phyloP scores from a whole-genome alignment of 1,139 yeast genomes.

The Hyphopichia fennica region DNA sequence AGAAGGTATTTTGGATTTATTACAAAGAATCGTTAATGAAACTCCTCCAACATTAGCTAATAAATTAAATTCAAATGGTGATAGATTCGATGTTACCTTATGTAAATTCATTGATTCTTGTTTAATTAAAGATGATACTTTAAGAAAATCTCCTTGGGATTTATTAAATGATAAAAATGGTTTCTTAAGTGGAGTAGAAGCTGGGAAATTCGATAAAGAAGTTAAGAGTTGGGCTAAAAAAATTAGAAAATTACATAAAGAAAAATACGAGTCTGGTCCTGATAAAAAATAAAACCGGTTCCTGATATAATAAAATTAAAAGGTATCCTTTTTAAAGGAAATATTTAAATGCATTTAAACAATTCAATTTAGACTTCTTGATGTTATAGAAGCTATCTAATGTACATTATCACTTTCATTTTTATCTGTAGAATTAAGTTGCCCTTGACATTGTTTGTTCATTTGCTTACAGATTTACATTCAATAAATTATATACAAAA shows the following conservation, averaged over 20 bases:
- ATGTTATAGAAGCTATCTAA: too few relatives aligned
- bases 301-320: too few relatives aligned
- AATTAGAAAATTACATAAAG: constrained; percentile 34
- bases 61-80: constrained; percentile 24
- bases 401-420: too few relatives aligned
- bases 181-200: constrained; percentile 45
- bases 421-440: too few relatives aligned
- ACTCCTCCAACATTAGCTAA: constrained; percentile 69
- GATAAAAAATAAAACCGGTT: neutral
- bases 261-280: constrained; percentile 9
- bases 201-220: constrained; percentile 43
- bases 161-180: constrained; percentile 41
- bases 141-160: constrained; percentile 64
- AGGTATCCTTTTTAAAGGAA: too few relatives aligned
- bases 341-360: too few relatives aligned
- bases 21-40: constrained; percentile 92
- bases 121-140: constrained; percentile 61
- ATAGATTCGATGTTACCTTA: constrained; percentile 40
- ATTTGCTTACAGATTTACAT: too few relatives aligned
- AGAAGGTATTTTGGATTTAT: constrained; percentile 82
- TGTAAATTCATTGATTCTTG: constrained; percentile 69
- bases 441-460: too few relatives aligned
- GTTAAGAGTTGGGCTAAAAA: constrained; percentile 52
- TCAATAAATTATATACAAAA: too few relatives aligned
- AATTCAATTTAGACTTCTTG: too few relatives aligned